A percentile compares a stretch with the other conserved stretches of the same genome.
These are phyloP conservation scores for Erysimum cheiri DNA, from an alignment of 441 rosid species.

Conservation along the genomic window DNA sequence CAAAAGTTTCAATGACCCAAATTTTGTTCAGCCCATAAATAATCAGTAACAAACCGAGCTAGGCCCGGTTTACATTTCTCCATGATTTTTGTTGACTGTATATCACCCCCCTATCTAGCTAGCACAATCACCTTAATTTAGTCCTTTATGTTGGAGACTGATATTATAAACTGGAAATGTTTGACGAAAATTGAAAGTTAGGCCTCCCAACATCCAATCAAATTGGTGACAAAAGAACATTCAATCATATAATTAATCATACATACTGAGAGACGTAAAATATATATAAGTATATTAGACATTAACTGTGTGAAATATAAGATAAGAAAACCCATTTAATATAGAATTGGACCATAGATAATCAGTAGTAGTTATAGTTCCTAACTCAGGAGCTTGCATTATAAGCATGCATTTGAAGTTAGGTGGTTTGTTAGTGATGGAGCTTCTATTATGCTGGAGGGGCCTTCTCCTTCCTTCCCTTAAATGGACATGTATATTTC, in stretches of 20 bases:
- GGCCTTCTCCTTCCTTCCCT: neutral
- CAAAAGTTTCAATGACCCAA: conserved; percentile 9
- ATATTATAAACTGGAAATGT: neutral
- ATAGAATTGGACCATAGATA: neutral
- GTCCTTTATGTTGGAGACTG: neutral
- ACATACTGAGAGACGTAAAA: neutral
- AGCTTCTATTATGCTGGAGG: neutral
- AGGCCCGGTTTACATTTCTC: conserved; percentile 15
- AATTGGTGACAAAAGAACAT: neutral
- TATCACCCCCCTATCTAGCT: too few species aligned
- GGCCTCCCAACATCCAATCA: neutral
- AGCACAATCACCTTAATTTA: too few species aligned
- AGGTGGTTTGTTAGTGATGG: neutral
- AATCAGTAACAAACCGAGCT: conserved; percentile 23
- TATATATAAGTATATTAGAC: neutral
- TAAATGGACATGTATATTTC: neutral
- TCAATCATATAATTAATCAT: neutral
- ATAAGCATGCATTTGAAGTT: neutral
- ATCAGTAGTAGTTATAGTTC: neutral
- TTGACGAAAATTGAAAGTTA: neutral
- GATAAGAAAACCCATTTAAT: neutral
- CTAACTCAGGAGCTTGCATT: neutral
- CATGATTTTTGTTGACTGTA: neutral
- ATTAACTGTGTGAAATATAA: neutral
- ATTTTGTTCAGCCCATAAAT: conserved; percentile 13